Evolutionary conservation across 768 basidiomycete species (phyloP), one percentile per base, ranked within the genome.

Genomic region (Agaricus subrufescens): DNA sequence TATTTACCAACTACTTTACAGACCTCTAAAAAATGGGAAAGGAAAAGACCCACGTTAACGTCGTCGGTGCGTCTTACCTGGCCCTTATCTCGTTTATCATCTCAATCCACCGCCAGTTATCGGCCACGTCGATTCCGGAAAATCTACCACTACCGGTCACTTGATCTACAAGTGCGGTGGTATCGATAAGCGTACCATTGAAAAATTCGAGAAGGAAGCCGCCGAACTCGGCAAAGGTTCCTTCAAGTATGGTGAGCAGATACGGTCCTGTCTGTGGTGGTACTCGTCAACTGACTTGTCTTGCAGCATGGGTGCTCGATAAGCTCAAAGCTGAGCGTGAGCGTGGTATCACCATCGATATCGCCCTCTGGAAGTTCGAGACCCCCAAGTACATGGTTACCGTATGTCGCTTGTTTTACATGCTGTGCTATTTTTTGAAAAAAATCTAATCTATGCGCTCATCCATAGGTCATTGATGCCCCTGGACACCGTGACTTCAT

Each of bases 141-240:
- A 98, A 82, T 98, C 96, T 58, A 99, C 97, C 79, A 99, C 97
- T 70, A 99, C 97, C 66, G 97, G 97, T 65, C 97, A 99, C 82
- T 84, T 99, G 82, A 98, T 98, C 87, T 98, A 98, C 92, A 97
- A 99, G 88, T 99, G 97, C 75, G 97, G 97, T 87, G 97, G 97
- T 91, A 99, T 99, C 82, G 97, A 99, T 76, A 99, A 98, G 85
- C 94, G 94, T 87, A 94, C 93, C 73, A 95, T 96, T 65, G 94
- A 95, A 79, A 97, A 98, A 83, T 98, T 98, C 83, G 97, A 99
- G 85, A 99, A 99, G 88, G 97, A 99, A 81, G 97, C 97, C 67
- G 93, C 94, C 80, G 97, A 99, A 75, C 91, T 99, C 72, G 97
- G 97, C 73, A 99, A 99, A 83, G 94, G 95, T 74, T 93, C 92